These are phyloP conservation scores for Irpex sp. DNA, from an alignment of 1,284 basidiomycete genomes.

Conservation along the genomic window DNA sequence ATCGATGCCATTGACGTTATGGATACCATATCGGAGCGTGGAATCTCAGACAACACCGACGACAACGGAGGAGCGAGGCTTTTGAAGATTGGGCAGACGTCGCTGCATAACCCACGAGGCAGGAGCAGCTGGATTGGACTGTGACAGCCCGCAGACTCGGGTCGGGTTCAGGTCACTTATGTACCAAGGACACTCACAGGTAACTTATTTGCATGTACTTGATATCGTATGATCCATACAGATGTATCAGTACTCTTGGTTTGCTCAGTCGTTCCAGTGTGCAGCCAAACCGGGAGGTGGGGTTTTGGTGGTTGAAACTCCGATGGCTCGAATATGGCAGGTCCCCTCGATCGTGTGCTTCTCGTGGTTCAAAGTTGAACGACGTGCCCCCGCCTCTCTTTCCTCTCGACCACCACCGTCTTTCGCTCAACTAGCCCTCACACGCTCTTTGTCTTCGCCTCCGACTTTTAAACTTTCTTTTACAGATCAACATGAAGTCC, in stretches of 20 bases:
- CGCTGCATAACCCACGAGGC: constrained; percentile 86
- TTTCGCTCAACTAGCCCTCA: background rate
- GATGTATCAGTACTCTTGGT: background rate
- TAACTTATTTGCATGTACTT: background rate
- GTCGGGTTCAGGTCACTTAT: too few species aligned
- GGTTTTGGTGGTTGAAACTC: background rate
- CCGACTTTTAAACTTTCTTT: constrained; percentile 3
- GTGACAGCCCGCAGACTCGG: constrained; percentile 6
- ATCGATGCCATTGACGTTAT: constrained; percentile 52
- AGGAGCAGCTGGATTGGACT: constrained; percentile 91
- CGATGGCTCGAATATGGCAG: background rate
- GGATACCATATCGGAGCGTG: constrained; percentile 6
- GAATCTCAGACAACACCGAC: constrained; percentile 22
- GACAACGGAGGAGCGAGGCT: constrained; percentile 26
- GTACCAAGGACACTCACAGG: background rate
- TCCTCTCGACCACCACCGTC: background rate
- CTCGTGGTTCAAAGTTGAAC: background rate
- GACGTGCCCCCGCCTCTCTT: background rate
- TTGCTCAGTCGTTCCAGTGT: background rate
- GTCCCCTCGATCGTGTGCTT: constrained; percentile 1
- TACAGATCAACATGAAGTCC: constrained; percentile 41
- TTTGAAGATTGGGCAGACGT: constrained; percentile 91
- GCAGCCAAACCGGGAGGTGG: background rate
- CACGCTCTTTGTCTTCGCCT: constrained; percentile 12
- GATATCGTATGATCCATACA: background rate